A percentile compares a stretch with the other conserved stretches of the same genome.
These are phyloP conservation scores for Musa acuminata DNA, from an alignment of 176 grass and related monocot genomes.

Conservation along the genomic window DNA sequence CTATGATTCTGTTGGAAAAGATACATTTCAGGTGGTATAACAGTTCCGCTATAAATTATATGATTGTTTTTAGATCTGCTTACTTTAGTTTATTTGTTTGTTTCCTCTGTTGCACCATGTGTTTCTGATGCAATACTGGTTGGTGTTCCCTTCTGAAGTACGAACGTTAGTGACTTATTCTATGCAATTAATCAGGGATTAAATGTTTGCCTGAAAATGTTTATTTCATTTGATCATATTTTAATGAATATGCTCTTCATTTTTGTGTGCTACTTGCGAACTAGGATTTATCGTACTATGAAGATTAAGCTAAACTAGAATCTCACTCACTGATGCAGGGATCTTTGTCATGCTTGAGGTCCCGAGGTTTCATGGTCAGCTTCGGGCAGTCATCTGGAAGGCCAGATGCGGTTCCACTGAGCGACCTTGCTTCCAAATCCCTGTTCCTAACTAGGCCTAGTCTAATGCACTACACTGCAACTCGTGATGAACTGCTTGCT, in stretches of 20 bases:
- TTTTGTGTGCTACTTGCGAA: neutral
- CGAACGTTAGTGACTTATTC: too few relatives aligned
- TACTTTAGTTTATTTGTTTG: neutral
- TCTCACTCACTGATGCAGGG: slow-evolving; percentile 18
- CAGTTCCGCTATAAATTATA: neutral
- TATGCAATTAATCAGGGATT: too few relatives aligned
- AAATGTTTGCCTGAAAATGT: too few relatives aligned
- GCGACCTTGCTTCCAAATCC: slow-evolving; percentile 49
- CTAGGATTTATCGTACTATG: neutral
- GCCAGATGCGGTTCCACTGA: slow-evolving; percentile 28
- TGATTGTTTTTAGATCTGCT: neutral
- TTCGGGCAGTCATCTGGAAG: slow-evolving; percentile 55
- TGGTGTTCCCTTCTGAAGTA: too few relatives aligned
- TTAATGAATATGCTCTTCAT: neutral
- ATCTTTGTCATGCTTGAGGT: slow-evolving; percentile 36
- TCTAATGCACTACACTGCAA: slow-evolving; percentile 43
- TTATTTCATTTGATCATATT: too few relatives aligned
- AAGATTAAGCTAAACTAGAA: neutral
- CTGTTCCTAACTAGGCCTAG: slow-evolving; percentile 41
- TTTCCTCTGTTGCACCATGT: neutral
- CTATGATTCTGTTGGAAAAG: slow-evolving; percentile 93
- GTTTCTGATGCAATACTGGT: neutral
- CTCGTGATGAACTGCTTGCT: slow-evolving; percentile 37
- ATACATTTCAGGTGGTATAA: slow-evolving; percentile 62
- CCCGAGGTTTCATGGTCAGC: slow-evolving; percentile 41